Evolutionary conservation across 176 grass and related monocot genomes (phyloP).

Genomic region (Musa itinerans): DNA sequence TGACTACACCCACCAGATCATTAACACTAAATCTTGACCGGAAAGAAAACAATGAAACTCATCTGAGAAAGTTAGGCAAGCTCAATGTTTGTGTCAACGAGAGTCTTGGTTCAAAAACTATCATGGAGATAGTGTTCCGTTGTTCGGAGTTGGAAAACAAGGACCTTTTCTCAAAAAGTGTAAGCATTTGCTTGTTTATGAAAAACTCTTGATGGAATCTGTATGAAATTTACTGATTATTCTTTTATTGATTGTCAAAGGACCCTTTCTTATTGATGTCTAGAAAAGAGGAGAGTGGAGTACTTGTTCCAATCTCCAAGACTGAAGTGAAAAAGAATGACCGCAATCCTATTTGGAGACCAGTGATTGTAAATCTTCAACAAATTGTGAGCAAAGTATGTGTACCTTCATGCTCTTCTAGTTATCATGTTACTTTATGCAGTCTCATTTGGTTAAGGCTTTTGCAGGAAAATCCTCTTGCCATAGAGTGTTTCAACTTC

Average conservation of each 20-base stretch:
- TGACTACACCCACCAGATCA: slow-evolving; percentile 58
- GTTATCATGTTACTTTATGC: background rate
- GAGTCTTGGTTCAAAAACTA: slow-evolving; percentile 75
- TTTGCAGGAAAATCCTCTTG: slow-evolving; percentile 90
- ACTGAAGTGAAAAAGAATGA: slow-evolving; percentile 99
- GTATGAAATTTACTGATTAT: slow-evolving; percentile 18
- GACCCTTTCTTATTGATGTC: slow-evolving; percentile 97
- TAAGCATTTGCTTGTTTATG: slow-evolving; percentile 28
- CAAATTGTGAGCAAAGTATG: slow-evolving; percentile 92
- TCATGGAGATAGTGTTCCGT: slow-evolving; percentile 78
- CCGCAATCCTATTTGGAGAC: slow-evolving; percentile 88
- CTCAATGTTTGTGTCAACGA: slow-evolving; percentile 74
- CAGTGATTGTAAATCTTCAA: slow-evolving; percentile 82
- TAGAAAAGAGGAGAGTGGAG: slow-evolving; percentile 66
- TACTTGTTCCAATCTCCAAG: slow-evolving; percentile 84
- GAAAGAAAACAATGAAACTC: slow-evolving; percentile 38
- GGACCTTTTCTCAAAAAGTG: slow-evolving; percentile 95
- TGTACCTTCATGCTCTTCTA: slow-evolving; percentile 19
- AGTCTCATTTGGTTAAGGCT: background rate
- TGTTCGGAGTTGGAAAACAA: slow-evolving; percentile 92
- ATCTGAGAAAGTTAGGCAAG: slow-evolving; percentile 56
- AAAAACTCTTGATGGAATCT: background rate
- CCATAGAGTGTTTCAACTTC: slow-evolving; percentile 95
- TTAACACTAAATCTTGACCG: slow-evolving; percentile 58
- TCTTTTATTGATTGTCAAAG: slow-evolving; percentile 36